Conservation (phyloP, 768 basidiomycete genomes). For the Roridomyces roridus region DNA sequence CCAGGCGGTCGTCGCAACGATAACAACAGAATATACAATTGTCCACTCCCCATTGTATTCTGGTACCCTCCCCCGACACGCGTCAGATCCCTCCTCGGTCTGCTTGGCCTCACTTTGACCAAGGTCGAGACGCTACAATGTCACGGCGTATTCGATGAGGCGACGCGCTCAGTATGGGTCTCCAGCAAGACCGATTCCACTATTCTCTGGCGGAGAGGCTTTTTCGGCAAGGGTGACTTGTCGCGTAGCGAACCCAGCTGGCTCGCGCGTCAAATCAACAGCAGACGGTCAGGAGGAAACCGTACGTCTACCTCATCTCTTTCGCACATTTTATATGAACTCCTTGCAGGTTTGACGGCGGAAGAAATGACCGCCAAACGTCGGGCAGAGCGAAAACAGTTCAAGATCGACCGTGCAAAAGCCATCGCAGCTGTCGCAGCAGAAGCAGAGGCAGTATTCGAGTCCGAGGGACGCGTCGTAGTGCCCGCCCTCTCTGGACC, state of each 20-base stretch:
- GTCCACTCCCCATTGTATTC: constrained; percentile 72
- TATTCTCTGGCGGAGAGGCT: constrained; percentile 87
- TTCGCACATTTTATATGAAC: background rate
- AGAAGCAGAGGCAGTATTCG: constrained; percentile 80
- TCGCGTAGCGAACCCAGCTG: constrained; percentile 96
- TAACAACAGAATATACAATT: constrained; percentile 70
- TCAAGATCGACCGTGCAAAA: constrained; percentile 90
- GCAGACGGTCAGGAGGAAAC: constrained; percentile 59
- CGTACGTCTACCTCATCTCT: constrained; percentile 47
- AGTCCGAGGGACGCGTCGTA: constrained; percentile 68
- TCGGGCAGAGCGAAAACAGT: constrained; percentile 86
- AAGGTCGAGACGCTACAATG: constrained; percentile 74
- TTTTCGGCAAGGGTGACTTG: constrained; percentile 97
- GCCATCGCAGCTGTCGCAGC: constrained; percentile 85
- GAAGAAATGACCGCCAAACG: constrained; percentile 93
- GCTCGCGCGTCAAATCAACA: constrained; percentile 81
- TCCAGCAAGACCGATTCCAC: constrained; percentile 64
- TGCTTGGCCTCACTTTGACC: constrained; percentile 65
- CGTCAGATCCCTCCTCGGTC: constrained; percentile 52
- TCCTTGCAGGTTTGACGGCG: constrained; percentile 69
- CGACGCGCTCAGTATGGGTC: constrained; percentile 91
- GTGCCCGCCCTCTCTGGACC: constrained; percentile 63
- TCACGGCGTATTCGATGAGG: constrained; percentile 76
- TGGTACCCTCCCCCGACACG: constrained; percentile 47
- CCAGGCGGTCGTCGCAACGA: constrained; percentile 61